Percentiles rank a stretch among this genome's conserved stretches.
These are phyloP conservation scores for Sclerotinia trifoliorum DNA, from an alignment of 2,329 filamentous ascomycete species.

Conservation along the genomic window DNA sequence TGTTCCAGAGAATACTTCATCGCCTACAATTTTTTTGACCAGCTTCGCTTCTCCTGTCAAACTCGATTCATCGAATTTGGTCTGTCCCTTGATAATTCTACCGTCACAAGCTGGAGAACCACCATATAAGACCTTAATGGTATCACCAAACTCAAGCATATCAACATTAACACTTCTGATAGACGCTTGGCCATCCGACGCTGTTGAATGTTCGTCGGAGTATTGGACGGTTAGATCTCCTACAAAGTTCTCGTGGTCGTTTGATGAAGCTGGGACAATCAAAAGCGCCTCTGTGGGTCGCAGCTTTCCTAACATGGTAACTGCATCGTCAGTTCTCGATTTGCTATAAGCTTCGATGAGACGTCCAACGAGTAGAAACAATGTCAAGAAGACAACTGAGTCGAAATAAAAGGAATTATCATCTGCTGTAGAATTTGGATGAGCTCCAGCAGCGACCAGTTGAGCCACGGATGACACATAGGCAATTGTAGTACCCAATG, in stretches of 20 bases:
- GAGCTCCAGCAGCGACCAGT: slow-evolving; percentile 62
- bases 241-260: slow-evolving; percentile 15
- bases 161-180: slow-evolving; percentile 46
- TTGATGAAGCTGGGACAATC: slow-evolving; percentile 47
- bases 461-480: slow-evolving; percentile 81
- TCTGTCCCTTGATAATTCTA: slow-evolving; percentile 58
- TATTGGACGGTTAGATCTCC: slow-evolving; percentile 53
- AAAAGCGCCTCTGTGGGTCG: slow-evolving; percentile 75
- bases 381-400: slow-evolving; percentile 84
- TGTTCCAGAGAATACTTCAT: slow-evolving; percentile 69
- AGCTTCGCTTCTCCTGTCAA: slow-evolving; percentile 75
- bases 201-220: slow-evolving; percentile 17
- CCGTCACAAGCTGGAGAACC: slow-evolving; percentile 85
- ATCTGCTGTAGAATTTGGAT: slow-evolving; percentile 42
- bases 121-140: slow-evolving; percentile 74
- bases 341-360: slow-evolving; percentile 88
- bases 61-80: slow-evolving; percentile 83
- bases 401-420: slow-evolving; percentile 75
- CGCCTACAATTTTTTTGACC: slow-evolving; percentile 61
- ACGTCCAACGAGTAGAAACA: slow-evolving; percentile 77
- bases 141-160: slow-evolving; percentile 67
- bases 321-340: slow-evolving; percentile 82
- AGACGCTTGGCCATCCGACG: slow-evolving; percentile 19
- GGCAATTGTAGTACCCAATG: slow-evolving; percentile 81
- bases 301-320: slow-evolving; percentile 74